These are phyloP conservation scores for Curvularia hawaiiensis DNA, from an alignment of 2,329 filamentous ascomycete species.

Conservation along the genomic window DNA sequence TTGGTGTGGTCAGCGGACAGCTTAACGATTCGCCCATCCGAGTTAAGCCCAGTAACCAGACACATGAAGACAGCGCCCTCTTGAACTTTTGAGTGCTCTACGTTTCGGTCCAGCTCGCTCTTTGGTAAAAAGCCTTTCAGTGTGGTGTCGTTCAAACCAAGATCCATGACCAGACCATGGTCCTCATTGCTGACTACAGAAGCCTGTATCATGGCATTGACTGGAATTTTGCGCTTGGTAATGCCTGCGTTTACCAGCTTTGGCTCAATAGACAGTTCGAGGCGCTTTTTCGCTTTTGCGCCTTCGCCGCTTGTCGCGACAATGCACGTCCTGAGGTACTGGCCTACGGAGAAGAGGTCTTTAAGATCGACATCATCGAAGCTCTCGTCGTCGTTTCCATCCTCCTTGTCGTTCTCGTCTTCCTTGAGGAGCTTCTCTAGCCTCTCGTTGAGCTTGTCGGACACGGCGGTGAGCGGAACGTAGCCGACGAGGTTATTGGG, in stretches of 20 bases:
- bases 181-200: constrained; percentile 93
- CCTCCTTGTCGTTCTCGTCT: constrained; percentile 63
- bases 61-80: constrained; percentile 87
- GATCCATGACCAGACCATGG: constrained; percentile 91
- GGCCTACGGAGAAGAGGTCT: constrained; percentile 77
- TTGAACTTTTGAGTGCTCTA: constrained; percentile 71
- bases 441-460: constrained; percentile 74
- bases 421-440: constrained; percentile 71
- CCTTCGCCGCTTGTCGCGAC: constrained; percentile 74
- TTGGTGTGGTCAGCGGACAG: constrained; percentile 76
- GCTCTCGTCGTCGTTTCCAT: constrained; percentile 55
- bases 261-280: constrained; percentile 86
- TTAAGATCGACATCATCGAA: constrained; percentile 71
- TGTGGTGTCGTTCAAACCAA: constrained; percentile 72
- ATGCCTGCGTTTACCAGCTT: constrained; percentile 78
- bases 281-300: constrained; percentile 74
- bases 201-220: constrained; percentile 82
- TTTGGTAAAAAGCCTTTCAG: constrained; percentile 84
- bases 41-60: constrained; percentile 73
- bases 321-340: constrained; percentile 86
- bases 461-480: constrained; percentile 90
- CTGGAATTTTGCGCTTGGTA: constrained; percentile 71
- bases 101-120: constrained; percentile 73
- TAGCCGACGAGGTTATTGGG: constrained; percentile 94
- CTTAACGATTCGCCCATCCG: constrained; percentile 84